A percentile compares a stretch with the other conserved stretches of the same genome.
These are phyloP conservation scores for Oryza officinalis DNA, from an alignment of 176 grass and related monocot species.

Conservation along the genomic window DNA sequence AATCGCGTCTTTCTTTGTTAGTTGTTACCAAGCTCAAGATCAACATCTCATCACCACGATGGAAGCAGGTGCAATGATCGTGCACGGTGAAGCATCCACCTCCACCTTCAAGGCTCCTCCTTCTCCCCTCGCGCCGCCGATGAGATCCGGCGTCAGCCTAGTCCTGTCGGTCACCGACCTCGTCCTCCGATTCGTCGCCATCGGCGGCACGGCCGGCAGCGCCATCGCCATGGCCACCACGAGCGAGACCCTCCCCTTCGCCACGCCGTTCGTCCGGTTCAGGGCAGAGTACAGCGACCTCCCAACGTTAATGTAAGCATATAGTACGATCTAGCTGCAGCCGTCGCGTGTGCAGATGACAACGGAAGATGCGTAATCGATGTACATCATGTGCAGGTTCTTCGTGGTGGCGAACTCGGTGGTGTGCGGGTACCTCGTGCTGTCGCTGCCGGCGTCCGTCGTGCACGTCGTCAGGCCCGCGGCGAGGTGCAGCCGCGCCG, in stretches of 20 bases:
- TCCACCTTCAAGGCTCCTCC: not conserved
- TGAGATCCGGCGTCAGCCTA: not conserved
- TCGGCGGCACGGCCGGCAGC: slow-evolving; percentile 35
- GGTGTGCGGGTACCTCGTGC: slow-evolving; percentile 48
- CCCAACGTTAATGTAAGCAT: slow-evolving; percentile 45
- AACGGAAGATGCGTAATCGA: no score
- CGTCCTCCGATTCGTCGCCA: slow-evolving; percentile 31
- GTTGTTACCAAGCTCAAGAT: no score
- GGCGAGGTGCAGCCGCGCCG: slow-evolving; percentile 33
- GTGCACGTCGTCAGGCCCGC: slow-evolving; percentile 51
- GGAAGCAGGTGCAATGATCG: slow-evolving; percentile 11
- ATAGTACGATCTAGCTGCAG: no score
- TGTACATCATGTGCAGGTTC: slow-evolving; percentile 34
- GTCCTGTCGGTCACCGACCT: slow-evolving; percentile 34
- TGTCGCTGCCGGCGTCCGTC: slow-evolving; percentile 54
- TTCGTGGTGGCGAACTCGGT: slow-evolving; percentile 60
- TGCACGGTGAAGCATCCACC: slow-evolving; percentile 23
- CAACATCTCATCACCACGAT: not conserved
- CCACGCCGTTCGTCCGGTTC: slow-evolving; percentile 47
- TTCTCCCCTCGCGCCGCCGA: not conserved
- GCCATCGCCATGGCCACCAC: slow-evolving; percentile 45
- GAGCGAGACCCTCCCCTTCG: slow-evolving; percentile 47
- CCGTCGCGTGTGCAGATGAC: not conserved
- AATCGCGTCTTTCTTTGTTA: no score
- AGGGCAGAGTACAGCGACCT: slow-evolving; percentile 47